phyloP scores from a whole-genome alignment of 306 rosid genomes.

The Nissolia schottii region DNA sequence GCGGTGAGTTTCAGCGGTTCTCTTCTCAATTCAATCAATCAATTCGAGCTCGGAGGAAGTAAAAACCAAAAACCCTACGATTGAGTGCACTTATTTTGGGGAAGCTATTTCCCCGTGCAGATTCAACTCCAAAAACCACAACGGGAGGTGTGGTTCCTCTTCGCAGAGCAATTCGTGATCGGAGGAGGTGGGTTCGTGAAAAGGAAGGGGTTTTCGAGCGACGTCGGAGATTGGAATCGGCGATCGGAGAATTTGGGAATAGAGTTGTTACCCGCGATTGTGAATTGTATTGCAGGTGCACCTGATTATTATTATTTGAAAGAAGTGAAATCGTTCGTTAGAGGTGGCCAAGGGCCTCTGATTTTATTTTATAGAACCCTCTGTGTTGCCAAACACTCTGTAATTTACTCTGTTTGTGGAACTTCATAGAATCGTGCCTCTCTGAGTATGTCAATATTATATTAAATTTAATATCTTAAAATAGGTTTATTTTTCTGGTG shows the following conservation, averaged over 20 bases:
- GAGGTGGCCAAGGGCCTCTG: too few species aligned
- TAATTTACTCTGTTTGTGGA: too few species aligned
- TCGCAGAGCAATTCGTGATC: background rate
- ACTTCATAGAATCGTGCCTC: too few species aligned
- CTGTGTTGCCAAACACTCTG: too few species aligned
- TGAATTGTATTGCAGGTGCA: too few species aligned
- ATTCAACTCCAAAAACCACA: background rate
- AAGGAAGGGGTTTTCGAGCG: background rate
- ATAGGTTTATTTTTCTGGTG: too few species aligned
- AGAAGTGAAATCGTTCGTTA: slow-evolving; percentile 1
- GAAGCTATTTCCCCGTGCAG: background rate
- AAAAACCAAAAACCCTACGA: slow-evolving; percentile 18
- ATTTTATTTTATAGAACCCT: too few species aligned
- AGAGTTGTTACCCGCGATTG: background rate
- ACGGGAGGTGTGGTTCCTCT: background rate
- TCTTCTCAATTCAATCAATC: background rate
- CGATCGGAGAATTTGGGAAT: slow-evolving; percentile 11
- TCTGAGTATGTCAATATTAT: too few species aligned
- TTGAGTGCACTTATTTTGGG: background rate
- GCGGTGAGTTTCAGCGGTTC: background rate
- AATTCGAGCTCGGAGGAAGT: slow-evolving; percentile 14
- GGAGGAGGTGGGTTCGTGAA: background rate
- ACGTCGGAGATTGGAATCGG: background rate
- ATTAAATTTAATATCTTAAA: too few species aligned
- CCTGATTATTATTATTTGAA: too few species aligned